Evolutionary conservation across 345 rosid species (phyloP).

Genomic region (Populus euphratica): DNA sequence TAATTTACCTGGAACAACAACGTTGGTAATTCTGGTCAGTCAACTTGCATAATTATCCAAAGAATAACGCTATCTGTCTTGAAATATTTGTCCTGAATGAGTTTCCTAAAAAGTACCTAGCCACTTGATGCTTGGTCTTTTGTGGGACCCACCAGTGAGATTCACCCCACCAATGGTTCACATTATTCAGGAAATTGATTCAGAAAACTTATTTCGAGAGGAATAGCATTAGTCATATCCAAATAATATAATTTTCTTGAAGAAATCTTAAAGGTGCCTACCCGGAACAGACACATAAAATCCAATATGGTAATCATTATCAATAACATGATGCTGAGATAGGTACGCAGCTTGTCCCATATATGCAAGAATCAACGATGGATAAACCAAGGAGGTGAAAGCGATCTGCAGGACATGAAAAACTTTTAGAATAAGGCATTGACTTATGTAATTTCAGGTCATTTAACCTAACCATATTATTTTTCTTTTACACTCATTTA

Average conservation of each 20-base stretch:
- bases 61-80: neutral
- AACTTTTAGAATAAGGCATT: slow-evolving; percentile 7
- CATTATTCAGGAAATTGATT: neutral
- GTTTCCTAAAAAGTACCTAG: neutral
- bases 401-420: slow-evolving; percentile 62
- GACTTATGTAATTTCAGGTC: neutral
- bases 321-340: slow-evolving; percentile 54
- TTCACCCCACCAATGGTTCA: too few species aligned
- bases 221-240: neutral
- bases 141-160: too few species aligned
- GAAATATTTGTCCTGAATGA: neutral
- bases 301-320: slow-evolving; percentile 46
- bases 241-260: slow-evolving; percentile 10
- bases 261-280: slow-evolving; percentile 26
- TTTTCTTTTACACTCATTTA: neutral
- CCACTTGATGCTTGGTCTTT: neutral
- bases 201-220: neutral
- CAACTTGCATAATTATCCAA: neutral
- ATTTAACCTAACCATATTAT: neutral
- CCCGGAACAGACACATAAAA: slow-evolving; percentile 94
- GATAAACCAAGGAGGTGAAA: slow-evolving; percentile 82
- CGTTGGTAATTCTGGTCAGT: slow-evolving; percentile 4
- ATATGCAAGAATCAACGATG: slow-evolving; percentile 81
- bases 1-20: slow-evolving; percentile 48
- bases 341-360: slow-evolving; percentile 97